Base-by-base conservation (phyloP, 495 filamentous ascomycete genomes). In the Saxispiralis lemnorum region DNA sequence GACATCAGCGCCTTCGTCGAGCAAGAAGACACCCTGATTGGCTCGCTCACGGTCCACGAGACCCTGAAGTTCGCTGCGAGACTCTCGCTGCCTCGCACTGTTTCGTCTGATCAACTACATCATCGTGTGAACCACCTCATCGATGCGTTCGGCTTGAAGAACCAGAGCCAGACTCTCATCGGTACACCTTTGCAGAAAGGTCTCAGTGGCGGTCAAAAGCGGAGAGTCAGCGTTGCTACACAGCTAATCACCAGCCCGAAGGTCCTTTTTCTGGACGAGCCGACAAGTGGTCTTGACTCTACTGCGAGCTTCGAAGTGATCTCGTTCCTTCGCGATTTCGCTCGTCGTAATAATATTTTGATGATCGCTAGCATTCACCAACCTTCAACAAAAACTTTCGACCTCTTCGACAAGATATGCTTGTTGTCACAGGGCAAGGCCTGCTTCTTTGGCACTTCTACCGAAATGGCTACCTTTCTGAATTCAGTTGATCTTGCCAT, bases 361-460 rank as follows among this genome's bases (percentile, higher is more conserved):
- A 66, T 82, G 40, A 67, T 89, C 13, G 81, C 87, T 39, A 79
- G 76, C 0, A 87, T 89, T 42, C 83, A 89, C 53, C 83, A 89
- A 53, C 83, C 83, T 2, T 84, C 79, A 1, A 79, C 80, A 0
- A 63, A 73, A 0, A 83, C 78, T 0, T 88, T 86, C 56, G 64
- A 74, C 35, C 68, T 86, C 6, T 89, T 89, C 53, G 79, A 87
- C 54, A 82, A 80, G 53, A 60, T 89, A 0, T 63, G 83, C 10
- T 69, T 88, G 0, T 70, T 89, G 4, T 84, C 81, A 0, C 61
- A 60, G 2, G 83, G 83, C 17, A 68, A 66, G 39, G 68, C 71
- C 11, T 76, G 77, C 50, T 89, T 83, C 56, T 79, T 73, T 41
- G 83, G 83, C 1, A 56, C 6, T 63, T 82, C 6, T 59, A 62